Conservation (phyloP, 257 asterid genomes). For the Primulina tabacum region DNA sequence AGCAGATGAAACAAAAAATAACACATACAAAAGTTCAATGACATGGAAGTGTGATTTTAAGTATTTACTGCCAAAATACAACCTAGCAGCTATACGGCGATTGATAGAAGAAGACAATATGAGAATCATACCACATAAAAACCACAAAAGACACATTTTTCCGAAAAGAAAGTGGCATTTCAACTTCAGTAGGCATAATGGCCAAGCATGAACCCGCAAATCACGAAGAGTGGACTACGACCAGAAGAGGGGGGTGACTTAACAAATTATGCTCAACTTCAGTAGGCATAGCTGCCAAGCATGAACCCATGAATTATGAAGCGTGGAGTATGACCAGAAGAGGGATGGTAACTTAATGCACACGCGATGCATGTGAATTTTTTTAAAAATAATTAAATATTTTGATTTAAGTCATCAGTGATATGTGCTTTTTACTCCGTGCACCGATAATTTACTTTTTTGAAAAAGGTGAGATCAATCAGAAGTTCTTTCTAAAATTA, state of each 20-base stretch:
- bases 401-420: no score
- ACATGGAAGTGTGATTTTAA: neutral
- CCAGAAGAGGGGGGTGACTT: neutral
- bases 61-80: neutral
- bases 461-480: no score
- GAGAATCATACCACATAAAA: neutral
- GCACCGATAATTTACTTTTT: no score
- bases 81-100: constrained; percentile 1
- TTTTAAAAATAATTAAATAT: no score
- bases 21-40: neutral
- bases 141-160: neutral
- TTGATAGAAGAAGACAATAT: constrained; percentile 10
- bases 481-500: no score
- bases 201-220: neutral
- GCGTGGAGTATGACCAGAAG: neutral
- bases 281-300: neutral
- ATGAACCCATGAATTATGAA: neutral
- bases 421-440: no score
- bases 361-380: no score
- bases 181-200: neutral
- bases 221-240: neutral
- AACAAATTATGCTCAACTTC: neutral
- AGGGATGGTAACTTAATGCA: neutral
- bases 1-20: neutral
- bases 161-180: neutral